Evolutionary conservation across 2,329 filamentous ascomycete genomes (phyloP).

Genomic region (Kalaharituber pfeilii): DNA sequence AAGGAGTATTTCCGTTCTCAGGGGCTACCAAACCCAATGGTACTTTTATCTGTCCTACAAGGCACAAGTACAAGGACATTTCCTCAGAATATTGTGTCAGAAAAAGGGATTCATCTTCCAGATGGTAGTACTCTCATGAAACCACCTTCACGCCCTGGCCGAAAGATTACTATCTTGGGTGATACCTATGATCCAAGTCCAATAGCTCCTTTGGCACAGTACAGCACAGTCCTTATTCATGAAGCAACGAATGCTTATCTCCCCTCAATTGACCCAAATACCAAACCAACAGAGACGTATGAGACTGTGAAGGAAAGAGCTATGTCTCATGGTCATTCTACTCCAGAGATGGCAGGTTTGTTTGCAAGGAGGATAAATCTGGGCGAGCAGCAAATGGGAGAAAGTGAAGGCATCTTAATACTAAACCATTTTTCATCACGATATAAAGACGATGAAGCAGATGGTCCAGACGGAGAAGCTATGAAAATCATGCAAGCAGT

Average conservation of each 20-base stretch:
- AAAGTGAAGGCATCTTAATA: slow-evolving; percentile 13
- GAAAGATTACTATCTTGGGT: slow-evolving; percentile 20
- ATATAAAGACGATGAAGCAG: slow-evolving; percentile 19
- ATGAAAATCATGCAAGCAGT: slow-evolving; percentile 10
- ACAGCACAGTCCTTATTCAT: slow-evolving; percentile 20
- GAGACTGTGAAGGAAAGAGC: slow-evolving; percentile 14
- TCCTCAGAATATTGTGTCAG: neutral
- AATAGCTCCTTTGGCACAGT: slow-evolving; percentile 13
- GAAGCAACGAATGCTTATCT: slow-evolving; percentile 21
- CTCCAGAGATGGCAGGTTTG: slow-evolving; percentile 21
- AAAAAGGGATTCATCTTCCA: slow-evolving; percentile 14
- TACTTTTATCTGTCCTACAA: slow-evolving; percentile 13
- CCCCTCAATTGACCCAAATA: slow-evolving; percentile 10
- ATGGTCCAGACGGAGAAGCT: slow-evolving; percentile 9
- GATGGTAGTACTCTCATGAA: slow-evolving; percentile 14
- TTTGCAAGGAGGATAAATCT: slow-evolving; percentile 16
- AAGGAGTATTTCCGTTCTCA: slow-evolving; percentile 11
- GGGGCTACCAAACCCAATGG: slow-evolving; percentile 18
- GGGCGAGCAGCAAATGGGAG: slow-evolving; percentile 1
- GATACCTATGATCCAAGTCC: slow-evolving; percentile 18
- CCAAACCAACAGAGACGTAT: slow-evolving; percentile 16
- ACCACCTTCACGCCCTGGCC: slow-evolving; percentile 12
- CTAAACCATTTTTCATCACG: slow-evolving; percentile 21
- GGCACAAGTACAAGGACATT: neutral
- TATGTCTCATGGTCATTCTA: slow-evolving; percentile 19